Evolutionary conservation across 495 filamentous ascomycete species (phyloP).

Genomic region (Daldinia bambusicola): DNA sequence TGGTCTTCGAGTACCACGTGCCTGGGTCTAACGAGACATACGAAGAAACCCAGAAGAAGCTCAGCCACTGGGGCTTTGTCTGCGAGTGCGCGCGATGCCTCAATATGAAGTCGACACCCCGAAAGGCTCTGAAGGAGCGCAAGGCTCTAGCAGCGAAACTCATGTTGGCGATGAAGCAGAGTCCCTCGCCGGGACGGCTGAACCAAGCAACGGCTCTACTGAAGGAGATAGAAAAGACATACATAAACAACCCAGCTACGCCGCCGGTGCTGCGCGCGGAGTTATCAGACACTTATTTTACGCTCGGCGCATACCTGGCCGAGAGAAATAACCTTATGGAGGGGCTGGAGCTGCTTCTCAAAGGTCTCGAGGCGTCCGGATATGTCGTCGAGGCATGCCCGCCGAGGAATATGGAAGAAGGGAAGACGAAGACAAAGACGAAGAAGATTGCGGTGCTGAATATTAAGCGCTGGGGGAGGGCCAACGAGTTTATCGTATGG

Average conservation of each 20-base stretch:
- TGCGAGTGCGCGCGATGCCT: constrained; percentile 56
- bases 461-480: constrained; percentile 58
- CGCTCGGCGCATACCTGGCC: constrained; percentile 43
- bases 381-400: constrained; percentile 53
- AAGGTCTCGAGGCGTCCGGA: constrained; percentile 53
- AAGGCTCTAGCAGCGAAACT: not conserved
- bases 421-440: constrained; percentile 9
- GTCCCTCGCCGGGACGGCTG: not conserved
- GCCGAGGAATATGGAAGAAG: constrained; percentile 6
- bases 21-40: constrained; percentile 20
- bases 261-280: constrained; percentile 50
- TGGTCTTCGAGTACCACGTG: constrained; percentile 40
- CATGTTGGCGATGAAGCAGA: not conserved
- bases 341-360: constrained; percentile 47
- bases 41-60: constrained; percentile 27
- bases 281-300: constrained; percentile 46
- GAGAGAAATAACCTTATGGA: constrained; percentile 20
- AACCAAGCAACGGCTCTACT: constrained; percentile 39
- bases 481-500: constrained; percentile 44
- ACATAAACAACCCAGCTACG: constrained; percentile 43
- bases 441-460: constrained; percentile 29
- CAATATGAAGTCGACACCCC: constrained; percentile 36
- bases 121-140: constrained; percentile 1
- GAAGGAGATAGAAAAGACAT: constrained; percentile 47
- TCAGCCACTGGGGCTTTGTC: constrained; percentile 57